phyloP scores from a whole-genome alignment of 2,329 filamentous ascomycete species.

The Trichophyton benhamiae region DNA sequence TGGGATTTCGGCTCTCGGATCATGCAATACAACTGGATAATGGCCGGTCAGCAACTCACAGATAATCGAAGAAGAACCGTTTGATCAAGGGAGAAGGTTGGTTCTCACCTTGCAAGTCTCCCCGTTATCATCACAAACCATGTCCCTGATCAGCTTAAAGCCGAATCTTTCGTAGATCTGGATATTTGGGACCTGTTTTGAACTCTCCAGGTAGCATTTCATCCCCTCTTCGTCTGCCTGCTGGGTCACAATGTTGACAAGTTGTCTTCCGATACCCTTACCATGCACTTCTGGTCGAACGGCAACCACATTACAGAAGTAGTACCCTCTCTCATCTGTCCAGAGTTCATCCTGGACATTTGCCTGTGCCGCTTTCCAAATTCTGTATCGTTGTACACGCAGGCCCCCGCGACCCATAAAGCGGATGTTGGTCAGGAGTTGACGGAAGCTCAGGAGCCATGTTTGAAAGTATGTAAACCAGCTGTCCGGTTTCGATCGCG shows the following conservation, averaged over 20 bases:
- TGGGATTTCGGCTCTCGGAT: constrained; percentile 10
- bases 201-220: constrained; percentile 60
- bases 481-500: constrained; percentile 36
- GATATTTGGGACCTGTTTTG: constrained; percentile 54
- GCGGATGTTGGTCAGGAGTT: constrained; percentile 54
- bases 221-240: constrained; percentile 52
- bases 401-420: constrained; percentile 55
- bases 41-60: neutral
- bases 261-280: constrained; percentile 50
- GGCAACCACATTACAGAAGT: constrained; percentile 65
- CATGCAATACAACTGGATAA: constrained; percentile 13
- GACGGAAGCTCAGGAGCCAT: constrained; percentile 55
- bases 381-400: constrained; percentile 54
- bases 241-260: constrained; percentile 53
- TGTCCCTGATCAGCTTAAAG: constrained; percentile 55
- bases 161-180: constrained; percentile 59
- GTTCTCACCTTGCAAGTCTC: constrained; percentile 40
- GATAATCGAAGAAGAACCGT: neutral
- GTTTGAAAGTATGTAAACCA: constrained; percentile 52
- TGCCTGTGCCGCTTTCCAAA: constrained; percentile 57
- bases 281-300: constrained; percentile 54
- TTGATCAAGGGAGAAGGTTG: neutral
- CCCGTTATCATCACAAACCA: constrained; percentile 47
- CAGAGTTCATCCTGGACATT: constrained; percentile 51
- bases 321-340: constrained; percentile 56